These are phyloP conservation scores for Petunia axillaris DNA, from an alignment of 257 asterid genomes.

Conservation along the genomic window DNA sequence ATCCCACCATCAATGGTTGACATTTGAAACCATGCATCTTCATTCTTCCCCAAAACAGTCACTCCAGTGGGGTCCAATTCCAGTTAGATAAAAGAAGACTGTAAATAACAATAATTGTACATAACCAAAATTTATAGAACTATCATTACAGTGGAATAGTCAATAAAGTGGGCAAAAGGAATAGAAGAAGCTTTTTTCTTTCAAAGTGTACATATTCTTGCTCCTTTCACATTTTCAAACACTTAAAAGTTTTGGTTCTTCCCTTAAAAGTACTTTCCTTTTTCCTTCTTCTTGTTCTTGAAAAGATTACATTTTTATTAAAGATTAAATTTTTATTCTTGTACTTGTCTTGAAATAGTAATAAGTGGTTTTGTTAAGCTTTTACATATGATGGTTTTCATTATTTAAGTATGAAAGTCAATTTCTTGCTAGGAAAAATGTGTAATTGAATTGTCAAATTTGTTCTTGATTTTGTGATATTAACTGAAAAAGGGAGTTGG, in stretches of 20 bases:
- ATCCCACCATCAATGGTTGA: no score
- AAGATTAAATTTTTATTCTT: neutral
- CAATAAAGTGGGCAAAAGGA: neutral
- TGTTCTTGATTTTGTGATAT: no score
- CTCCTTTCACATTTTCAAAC: slow-evolving; percentile 16
- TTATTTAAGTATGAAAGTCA: neutral
- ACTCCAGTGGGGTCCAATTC: no score
- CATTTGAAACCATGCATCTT: no score
- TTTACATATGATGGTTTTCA: neutral
- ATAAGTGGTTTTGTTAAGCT: neutral
- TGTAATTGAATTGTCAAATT: neutral
- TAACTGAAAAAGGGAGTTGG: neutral
- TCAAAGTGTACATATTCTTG: neutral
- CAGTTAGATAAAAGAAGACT: neutral
- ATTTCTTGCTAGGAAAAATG: neutral
- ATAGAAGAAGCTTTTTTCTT: neutral
- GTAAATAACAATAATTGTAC: neutral
- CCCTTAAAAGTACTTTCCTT: slow-evolving; percentile 13
- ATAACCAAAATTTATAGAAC: no score
- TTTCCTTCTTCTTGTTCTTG: neutral
- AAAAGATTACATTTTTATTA: neutral
- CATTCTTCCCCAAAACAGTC: no score
- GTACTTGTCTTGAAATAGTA: neutral
- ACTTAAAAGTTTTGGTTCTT: slow-evolving; percentile 2
- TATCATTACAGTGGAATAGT: slow-evolving; percentile 25